Percentiles rank a stretch among this genome's conserved stretches.
These are phyloP conservation scores for Escovopsis sp. DNA, from an alignment of 2,329 filamentous ascomycete genomes.

Conservation along the genomic window DNA sequence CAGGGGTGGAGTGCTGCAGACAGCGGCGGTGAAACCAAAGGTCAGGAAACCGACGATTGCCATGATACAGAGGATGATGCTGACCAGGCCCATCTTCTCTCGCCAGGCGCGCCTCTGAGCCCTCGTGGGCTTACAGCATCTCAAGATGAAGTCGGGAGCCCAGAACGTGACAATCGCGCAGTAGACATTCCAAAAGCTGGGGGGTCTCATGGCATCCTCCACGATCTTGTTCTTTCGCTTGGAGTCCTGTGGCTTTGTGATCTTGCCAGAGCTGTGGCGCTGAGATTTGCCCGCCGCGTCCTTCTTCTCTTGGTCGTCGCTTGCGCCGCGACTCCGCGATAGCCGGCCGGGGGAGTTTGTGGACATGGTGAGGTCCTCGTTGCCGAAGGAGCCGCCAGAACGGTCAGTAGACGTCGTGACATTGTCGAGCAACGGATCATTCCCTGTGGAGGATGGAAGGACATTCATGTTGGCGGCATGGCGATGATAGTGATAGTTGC, in stretches of 20 bases:
- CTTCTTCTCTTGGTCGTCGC: conserved; percentile 20
- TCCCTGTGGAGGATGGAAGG: conserved; percentile 79
- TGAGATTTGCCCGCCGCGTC: conserved; percentile 13
- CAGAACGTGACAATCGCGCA: conserved; percentile 91
- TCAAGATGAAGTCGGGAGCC: conserved; percentile 76
- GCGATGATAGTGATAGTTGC: conserved; percentile 90
- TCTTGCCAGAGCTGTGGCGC: conserved; percentile 40
- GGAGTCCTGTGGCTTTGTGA: conserved; percentile 41
- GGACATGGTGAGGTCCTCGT: conserved; percentile 27
- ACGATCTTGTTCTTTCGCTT: conserved; percentile 37
- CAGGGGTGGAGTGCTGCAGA: conserved; percentile 59
- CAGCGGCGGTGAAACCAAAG: conserved; percentile 84
- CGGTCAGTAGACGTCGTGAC: conserved; percentile 49
- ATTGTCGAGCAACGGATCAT: conserved; percentile 76
- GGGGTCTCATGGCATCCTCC: conserved; percentile 56
- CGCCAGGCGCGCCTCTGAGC: conserved; percentile 88
- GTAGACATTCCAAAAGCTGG: conserved; percentile 89
- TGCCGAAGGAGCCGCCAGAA: conserved; percentile 29
- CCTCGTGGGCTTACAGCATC: conserved; percentile 72
- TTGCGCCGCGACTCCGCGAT: conserved; percentile 20
- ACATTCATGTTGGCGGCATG: conserved; percentile 89
- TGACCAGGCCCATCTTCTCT: conserved; percentile 94
- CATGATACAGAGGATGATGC: conserved; percentile 81
- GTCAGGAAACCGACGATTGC: conserved; percentile 86
- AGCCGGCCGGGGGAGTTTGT: conserved; percentile 27